phyloP scores from a whole-genome alignment of 129 eudicot species.

The Solidago caesia region DNA sequence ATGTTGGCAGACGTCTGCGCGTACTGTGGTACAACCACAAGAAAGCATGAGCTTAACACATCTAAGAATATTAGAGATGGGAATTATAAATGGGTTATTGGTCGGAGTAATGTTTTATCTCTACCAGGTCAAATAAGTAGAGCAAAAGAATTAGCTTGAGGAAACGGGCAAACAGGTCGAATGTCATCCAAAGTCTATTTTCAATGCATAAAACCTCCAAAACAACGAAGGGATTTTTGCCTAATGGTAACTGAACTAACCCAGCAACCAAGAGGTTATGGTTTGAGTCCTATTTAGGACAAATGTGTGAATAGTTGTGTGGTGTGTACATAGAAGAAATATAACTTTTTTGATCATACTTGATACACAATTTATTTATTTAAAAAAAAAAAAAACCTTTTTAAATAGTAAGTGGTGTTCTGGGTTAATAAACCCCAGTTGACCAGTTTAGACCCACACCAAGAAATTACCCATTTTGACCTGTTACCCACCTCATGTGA shows the following conservation, averaged over 20 bases:
- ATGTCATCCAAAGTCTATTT: not conserved
- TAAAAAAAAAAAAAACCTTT: too few species aligned
- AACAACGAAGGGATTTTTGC: not conserved
- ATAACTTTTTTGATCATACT: too few species aligned
- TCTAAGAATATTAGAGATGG: not conserved
- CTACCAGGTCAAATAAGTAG: not conserved
- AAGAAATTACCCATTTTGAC: not conserved
- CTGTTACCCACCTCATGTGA: not conserved
- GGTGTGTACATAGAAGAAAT: too few species aligned
- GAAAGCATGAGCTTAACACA: not conserved
- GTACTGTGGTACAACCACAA: conserved; percentile 46
- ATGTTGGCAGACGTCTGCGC: conserved; percentile 64
- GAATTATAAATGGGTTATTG: not conserved
- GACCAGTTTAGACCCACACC: not conserved
- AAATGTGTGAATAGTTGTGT: too few species aligned
- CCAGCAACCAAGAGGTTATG: too few species aligned
- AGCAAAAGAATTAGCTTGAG: not conserved
- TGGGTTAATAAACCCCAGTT: not conserved
- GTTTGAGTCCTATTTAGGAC: too few species aligned
- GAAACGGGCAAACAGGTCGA: not conserved
- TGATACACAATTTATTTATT: too few species aligned
- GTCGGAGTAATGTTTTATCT: not conserved
- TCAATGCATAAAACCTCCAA: not conserved
- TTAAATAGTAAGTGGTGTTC: not conserved
- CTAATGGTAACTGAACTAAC: too few species aligned